Conservation (phyloP, 495 filamentous ascomycete species). For the Oidiodendron maius region DNA sequence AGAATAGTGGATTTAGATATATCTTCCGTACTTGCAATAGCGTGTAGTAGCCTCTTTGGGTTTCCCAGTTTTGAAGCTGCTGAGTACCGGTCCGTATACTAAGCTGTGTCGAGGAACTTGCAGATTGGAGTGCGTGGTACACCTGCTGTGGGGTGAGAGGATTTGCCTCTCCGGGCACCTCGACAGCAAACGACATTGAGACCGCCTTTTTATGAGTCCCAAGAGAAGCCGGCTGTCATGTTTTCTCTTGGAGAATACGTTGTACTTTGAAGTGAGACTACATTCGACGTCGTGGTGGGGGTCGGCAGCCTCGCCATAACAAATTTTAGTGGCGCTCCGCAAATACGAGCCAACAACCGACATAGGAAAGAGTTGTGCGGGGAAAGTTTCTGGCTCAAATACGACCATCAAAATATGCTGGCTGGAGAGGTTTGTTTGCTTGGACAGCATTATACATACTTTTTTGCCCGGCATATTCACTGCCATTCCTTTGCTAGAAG, state of each 20-base stretch:
- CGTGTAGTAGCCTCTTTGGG: constrained; percentile 65
- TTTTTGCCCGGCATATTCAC: neutral
- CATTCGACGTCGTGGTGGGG: too few species aligned
- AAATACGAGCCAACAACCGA: too few species aligned
- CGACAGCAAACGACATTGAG: constrained; percentile 46
- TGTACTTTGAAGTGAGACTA: too few species aligned
- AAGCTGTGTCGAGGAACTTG: constrained; percentile 65
- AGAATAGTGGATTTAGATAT: constrained; percentile 16
- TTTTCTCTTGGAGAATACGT: too few species aligned
- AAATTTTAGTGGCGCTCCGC: too few species aligned
- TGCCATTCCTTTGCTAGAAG: neutral
- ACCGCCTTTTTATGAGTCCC: neutral
- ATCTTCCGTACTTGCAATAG: constrained; percentile 59
- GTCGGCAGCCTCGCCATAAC: neutral
- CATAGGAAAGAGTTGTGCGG: too few species aligned
- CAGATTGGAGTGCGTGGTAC: constrained; percentile 62
- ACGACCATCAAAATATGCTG: too few species aligned
- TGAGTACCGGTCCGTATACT: constrained; percentile 73
- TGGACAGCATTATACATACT: neutral
- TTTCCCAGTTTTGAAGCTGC: constrained; percentile 86
- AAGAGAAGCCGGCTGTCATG: neutral
- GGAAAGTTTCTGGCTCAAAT: too few species aligned
- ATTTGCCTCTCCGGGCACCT: constrained; percentile 45
- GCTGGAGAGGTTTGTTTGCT: neutral
- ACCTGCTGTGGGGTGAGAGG: constrained; percentile 60